phyloP scores from a whole-genome alignment of 371 early-diverging fungal genomes.

The Mortierella sp. region DNA sequence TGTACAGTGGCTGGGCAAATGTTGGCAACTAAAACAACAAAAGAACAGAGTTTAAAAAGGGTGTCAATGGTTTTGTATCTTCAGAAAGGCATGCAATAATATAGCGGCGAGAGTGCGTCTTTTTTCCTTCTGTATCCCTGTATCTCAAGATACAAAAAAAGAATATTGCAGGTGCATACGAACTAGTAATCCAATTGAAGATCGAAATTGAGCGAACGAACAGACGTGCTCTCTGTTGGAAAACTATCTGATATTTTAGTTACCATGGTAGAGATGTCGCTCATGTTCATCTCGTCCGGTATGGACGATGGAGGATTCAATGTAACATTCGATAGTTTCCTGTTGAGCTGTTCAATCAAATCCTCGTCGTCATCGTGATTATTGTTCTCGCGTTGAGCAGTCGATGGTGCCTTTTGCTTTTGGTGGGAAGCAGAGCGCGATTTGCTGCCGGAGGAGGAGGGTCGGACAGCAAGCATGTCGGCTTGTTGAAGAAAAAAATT shows the following conservation, averaged over 20 bases:
- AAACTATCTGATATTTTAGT: neutral
- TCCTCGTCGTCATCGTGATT: conserved; percentile 49
- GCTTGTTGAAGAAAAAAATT: no score
- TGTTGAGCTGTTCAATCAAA: conserved; percentile 50
- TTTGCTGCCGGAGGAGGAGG: conserved; percentile 20
- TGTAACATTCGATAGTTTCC: conserved; percentile 51
- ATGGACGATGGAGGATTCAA: conserved; percentile 44
- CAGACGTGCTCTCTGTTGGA: neutral
- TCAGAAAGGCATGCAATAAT: no score
- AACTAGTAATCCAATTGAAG: neutral
- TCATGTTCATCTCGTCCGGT: conserved; percentile 52
- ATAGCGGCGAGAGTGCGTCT: no score
- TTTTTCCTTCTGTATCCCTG: no score
- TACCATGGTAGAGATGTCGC: conserved; percentile 55
- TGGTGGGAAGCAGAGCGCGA: conserved; percentile 35
- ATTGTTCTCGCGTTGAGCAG: conserved; percentile 25
- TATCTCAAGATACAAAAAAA: no score
- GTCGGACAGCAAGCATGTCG: conserved; percentile 35
- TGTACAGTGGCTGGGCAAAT: conserved; percentile 50
- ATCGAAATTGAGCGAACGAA: neutral
- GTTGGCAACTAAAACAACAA: conserved; percentile 28
- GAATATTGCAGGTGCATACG: no score
- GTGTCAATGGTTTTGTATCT: neutral
- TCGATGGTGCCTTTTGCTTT: conserved; percentile 40
- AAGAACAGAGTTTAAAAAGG: neutral